Conservation (phyloP, 164 flowering plant species). For the Magnolia sinica region DNA sequence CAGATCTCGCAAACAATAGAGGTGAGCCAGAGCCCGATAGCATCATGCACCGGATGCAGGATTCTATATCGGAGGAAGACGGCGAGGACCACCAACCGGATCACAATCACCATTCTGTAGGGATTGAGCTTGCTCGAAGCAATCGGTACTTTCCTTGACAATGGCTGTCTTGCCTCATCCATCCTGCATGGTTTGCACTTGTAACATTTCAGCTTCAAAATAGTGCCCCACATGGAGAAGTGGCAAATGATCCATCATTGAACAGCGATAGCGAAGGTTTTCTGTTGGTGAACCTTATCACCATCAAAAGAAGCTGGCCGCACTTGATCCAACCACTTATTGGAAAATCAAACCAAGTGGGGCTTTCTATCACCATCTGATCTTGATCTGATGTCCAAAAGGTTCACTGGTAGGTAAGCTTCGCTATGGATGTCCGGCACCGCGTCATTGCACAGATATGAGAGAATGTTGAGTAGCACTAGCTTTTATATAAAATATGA, state of each 20-base stretch:
- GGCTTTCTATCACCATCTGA: neutral
- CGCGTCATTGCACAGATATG: no score
- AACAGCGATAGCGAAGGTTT: no score
- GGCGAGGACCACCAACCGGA: conserved; percentile 68
- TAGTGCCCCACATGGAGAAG: no score
- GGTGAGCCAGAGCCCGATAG: conserved; percentile 90
- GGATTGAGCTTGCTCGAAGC: conserved; percentile 94
- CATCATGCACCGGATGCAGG: conserved; percentile 85
- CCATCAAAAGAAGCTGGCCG: no score
- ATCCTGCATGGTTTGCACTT: conserved; percentile 39
- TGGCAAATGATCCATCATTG: no score
- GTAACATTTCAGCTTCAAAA: neutral
- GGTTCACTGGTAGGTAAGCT: neutral
- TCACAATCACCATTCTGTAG: conserved; percentile 81
- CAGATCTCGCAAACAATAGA: conserved; percentile 91
- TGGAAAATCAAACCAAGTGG: no score
- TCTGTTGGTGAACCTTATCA: no score
- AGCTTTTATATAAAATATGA: no score
- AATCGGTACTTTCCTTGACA: conserved; percentile 90
- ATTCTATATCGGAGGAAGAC: conserved; percentile 83
- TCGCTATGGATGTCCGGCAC: no score
- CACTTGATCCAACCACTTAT: no score
- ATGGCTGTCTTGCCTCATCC: conserved; percentile 93
- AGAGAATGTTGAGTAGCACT: no score
- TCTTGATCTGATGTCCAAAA: no score